Evolutionary conservation across 768 basidiomycete genomes (phyloP).

Genomic region (Mycena latifolia): DNA sequence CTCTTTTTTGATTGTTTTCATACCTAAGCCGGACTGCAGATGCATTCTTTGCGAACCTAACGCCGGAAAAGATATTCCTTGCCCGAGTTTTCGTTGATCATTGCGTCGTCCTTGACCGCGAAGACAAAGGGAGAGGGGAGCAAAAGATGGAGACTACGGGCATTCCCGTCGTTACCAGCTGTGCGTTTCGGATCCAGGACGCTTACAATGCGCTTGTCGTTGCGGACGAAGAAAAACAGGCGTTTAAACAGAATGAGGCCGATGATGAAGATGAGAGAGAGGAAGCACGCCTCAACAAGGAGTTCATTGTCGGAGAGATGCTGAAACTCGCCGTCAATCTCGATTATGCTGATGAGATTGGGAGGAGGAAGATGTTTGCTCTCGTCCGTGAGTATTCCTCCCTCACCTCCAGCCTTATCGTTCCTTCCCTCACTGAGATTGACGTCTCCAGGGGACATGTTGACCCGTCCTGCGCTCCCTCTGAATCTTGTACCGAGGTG

Average conservation of each 20-base stretch:
- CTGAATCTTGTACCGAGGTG: constrained; percentile 77
- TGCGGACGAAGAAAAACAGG: constrained; percentile 31
- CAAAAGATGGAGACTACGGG: constrained; percentile 72
- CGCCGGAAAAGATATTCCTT: constrained; percentile 84
- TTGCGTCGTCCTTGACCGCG: constrained; percentile 55
- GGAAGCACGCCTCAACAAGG: constrained; percentile 62
- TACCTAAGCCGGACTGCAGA: constrained; percentile 55
- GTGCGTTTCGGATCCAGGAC: constrained; percentile 82
- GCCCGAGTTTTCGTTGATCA: constrained; percentile 87
- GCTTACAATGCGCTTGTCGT: constrained; percentile 69
- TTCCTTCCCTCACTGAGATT: constrained; percentile 13
- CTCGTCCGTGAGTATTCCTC: constrained; percentile 75
- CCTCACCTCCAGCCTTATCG: not conserved
- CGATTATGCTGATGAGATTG: constrained; percentile 95
- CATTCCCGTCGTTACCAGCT: constrained; percentile 86
- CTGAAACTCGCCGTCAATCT: constrained; percentile 81
- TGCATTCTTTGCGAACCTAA: constrained; percentile 75
- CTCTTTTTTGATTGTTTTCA: not conserved
- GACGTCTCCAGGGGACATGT: constrained; percentile 77
- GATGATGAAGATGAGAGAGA: constrained; percentile 57
- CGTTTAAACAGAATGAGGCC: not conserved
- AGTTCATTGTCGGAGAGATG: constrained; percentile 85
- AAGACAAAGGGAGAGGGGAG: constrained; percentile 57
- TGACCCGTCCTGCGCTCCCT: constrained; percentile 78
- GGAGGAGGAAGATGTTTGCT: constrained; percentile 87